Base-by-base conservation (phyloP, 2,329 filamentous ascomycete species). In the Ophiostoma sp. region DNA sequence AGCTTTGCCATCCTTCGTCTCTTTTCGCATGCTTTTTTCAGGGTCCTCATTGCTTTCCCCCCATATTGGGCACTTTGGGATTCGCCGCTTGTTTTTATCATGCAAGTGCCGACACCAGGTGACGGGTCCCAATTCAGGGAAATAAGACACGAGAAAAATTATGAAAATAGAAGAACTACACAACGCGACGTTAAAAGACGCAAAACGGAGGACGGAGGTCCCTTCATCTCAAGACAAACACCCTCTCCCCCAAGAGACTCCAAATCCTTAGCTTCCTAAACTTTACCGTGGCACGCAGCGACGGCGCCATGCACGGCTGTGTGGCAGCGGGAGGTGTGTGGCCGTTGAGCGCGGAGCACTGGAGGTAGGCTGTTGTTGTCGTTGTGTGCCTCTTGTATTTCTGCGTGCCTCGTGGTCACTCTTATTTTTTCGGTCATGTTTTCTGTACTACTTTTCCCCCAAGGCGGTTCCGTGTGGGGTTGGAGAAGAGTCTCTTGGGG, bases 261-360 rank as follows among this genome's bases (percentile, higher is more conserved):
- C 22, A 7, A 55, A 2, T 22, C 3, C 39, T 48, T 68, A 68
- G 63, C 63, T 31, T 50, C 63, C 63, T 68, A 50, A 68, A 68
- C 39, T 68, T 68, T 68, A 68, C 63, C 63, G 39, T 68, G 63
- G 12, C 33, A 25, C 33, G 59, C 59, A 68, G 63, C 36, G 63
- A 48, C 63, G 39, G 42, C 39, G 63, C 25, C 39, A 68, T 68
- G 39, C 36, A 68, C 63, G 25, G 36, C 63, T 66, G 36, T 66
- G 57, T 61, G 57, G 55, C 57, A 61, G 57, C 55, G 25, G 25
- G 22, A 17, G 11, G 15, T 31, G 19, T n/a, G 28, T 36, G 57
- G 28, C 33, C 8, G 59, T 63, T 15, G 17, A 39, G 31, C 25
- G 22, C 42, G 42, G 42, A 48, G 42, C 3, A 19, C 42, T 3